Evolutionary conservation across 805 yeast species (phyloP).

Genomic region (Hemisphaericaspora nanyangensis): DNA sequence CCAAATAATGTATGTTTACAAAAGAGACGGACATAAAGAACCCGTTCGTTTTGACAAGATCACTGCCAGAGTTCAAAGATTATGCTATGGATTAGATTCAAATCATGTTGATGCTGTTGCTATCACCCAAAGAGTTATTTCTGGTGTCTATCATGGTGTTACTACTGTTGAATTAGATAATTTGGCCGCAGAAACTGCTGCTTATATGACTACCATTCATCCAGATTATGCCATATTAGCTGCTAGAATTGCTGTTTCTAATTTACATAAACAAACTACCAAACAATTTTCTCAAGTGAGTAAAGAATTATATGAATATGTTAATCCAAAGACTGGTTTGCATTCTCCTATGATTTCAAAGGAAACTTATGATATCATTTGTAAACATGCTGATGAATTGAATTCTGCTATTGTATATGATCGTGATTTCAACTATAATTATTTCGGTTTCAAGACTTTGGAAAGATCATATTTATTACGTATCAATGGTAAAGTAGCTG

Average conservation of each 20-base stretch:
- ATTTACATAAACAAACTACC: conserved; percentile 91
- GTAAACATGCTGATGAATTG: conserved; percentile 37
- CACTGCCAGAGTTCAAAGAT: conserved; percentile 86
- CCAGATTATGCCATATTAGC: conserved; percentile 97
- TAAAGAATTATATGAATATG: conserved; percentile 66
- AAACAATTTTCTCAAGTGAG: conserved; percentile 79
- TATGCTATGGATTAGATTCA: conserved; percentile 91
- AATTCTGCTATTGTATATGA: conserved; percentile 44
- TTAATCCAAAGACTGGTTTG: conserved; percentile 73
- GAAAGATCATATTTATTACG: conserved; percentile 56
- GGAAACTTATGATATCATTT: conserved; percentile 38
- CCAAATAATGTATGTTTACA: conserved; percentile 69
- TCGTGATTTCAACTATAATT: conserved; percentile 53
- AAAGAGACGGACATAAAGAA: conserved; percentile 93
- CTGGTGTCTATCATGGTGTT: conserved; percentile 97
- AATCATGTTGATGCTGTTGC: conserved; percentile 92
- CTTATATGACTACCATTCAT: conserved; percentile 94
- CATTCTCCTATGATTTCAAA: conserved; percentile 46
- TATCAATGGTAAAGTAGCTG: conserved; percentile 54
- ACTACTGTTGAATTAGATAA: conserved; percentile 74
- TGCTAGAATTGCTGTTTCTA: conserved; percentile 92
- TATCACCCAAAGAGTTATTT: conserved; percentile 90
- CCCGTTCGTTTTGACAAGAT: conserved; percentile 95
- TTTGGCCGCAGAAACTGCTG: conserved; percentile 93
- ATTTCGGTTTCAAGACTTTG: conserved; percentile 59